Conservation (phyloP, 2,329 filamentous ascomycete genomes). For the Botrytis pseudocinerea region DNA sequence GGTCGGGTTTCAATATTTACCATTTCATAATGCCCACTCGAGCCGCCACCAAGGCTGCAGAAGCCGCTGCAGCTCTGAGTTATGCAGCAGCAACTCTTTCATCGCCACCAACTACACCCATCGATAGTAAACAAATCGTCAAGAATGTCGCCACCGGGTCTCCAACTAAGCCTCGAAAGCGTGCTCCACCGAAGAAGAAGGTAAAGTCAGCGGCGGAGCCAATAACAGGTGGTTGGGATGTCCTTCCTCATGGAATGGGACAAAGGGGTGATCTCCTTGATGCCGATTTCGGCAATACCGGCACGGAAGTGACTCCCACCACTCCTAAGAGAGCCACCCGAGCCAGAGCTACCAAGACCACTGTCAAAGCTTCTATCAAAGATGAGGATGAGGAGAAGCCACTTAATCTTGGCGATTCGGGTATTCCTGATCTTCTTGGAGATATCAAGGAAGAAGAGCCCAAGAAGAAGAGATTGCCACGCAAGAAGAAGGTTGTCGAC, state of each 20-base stretch:
- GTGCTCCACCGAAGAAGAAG: constrained; percentile 23
- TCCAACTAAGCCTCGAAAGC: constrained; percentile 20
- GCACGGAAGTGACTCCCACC: background rate
- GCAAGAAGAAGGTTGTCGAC: constrained; percentile 21
- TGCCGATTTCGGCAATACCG: constrained; percentile 11
- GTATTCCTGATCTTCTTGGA: background rate
- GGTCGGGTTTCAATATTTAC: background rate
- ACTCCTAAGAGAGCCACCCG: background rate
- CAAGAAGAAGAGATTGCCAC: constrained; percentile 26
- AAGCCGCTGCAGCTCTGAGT: background rate
- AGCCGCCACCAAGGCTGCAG: constrained; percentile 13
- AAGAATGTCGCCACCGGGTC: constrained; percentile 17
- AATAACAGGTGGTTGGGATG: constrained; percentile 42
- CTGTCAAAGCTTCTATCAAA: background rate
- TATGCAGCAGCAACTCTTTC: constrained; percentile 15
- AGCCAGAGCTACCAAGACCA: background rate
- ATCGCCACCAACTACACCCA: constrained; percentile 13
- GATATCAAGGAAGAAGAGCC: constrained; percentile 17
- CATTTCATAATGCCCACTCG: constrained; percentile 17
- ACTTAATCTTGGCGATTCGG: constrained; percentile 3
- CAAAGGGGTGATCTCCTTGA: constrained; percentile 31
- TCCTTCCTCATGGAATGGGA: constrained; percentile 59
- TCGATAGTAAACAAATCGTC: background rate
- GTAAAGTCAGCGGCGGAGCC: constrained; percentile 20
- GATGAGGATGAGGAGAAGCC: constrained; percentile 19